These are phyloP conservation scores for Penicillium subrubescens DNA, from an alignment of 495 filamentous ascomycete species.

Conservation along the genomic window DNA sequence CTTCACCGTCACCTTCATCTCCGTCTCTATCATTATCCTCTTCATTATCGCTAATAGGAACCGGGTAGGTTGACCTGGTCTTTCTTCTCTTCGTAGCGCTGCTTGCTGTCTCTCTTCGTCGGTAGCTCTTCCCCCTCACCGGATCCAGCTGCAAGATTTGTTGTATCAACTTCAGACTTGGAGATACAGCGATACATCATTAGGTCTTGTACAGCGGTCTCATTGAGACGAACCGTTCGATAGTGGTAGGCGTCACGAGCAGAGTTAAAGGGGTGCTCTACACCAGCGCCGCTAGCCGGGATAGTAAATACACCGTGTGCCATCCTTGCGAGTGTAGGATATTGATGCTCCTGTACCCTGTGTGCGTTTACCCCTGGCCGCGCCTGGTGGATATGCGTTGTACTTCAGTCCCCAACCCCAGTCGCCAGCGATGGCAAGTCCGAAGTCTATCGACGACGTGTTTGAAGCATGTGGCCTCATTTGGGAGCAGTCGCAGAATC, in stretches of 20 bases:
- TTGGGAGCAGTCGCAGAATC: too few species aligned
- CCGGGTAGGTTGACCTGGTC: background rate
- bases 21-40: background rate
- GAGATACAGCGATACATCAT: background rate
- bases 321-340: background rate
- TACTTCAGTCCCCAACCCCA: too few species aligned
- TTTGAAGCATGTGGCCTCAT: too few species aligned
- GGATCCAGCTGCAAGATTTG: background rate
- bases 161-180: background rate
- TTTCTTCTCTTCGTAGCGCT: background rate
- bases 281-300: background rate
- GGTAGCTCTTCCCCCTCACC: background rate
- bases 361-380: too few species aligned
- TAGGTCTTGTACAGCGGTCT: background rate
- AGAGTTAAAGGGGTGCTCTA: background rate
- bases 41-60: background rate
- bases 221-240: background rate
- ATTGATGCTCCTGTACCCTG: too few species aligned
- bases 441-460: too few species aligned
- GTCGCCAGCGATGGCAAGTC: too few species aligned
- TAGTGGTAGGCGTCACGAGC: background rate
- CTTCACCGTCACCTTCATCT: background rate
- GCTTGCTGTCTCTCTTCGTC: background rate
- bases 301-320: background rate
- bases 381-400: too few species aligned